Evolutionary conservation across 176 grass and related monocot species (phyloP).

Genomic region (Miscanthus lutarioriparius): DNA sequence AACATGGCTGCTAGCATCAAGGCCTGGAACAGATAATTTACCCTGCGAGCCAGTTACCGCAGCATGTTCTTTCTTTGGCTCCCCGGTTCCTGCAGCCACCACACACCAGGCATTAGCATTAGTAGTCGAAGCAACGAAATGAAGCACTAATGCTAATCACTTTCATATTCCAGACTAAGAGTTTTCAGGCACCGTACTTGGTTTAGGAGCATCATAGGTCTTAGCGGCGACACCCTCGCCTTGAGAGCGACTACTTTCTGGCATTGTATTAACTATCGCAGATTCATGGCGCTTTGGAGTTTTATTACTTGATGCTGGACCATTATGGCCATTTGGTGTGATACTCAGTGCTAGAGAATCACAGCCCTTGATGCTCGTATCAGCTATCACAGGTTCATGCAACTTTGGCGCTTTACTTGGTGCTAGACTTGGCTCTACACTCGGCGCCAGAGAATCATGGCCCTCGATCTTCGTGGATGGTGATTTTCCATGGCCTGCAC

Average conservation of each 20-base stretch:
- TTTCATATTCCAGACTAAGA: too few relatives aligned
- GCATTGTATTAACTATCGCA: neutral
- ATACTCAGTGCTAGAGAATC: conserved; percentile 38
- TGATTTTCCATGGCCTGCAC: conserved; percentile 22
- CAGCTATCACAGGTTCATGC: neutral
- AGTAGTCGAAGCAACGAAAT: neutral
- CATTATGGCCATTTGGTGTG: conserved; percentile 25
- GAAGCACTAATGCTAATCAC: neutral
- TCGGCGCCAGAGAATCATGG: conserved; percentile 12
- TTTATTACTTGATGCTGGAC: conserved; percentile 24
- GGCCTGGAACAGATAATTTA: neutral
- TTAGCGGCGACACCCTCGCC: neutral
- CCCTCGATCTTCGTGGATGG: neutral
- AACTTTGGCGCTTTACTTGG: neutral
- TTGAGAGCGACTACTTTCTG: neutral
- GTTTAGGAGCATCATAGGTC: conserved; percentile 5
- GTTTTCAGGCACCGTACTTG: conserved; percentile 10
- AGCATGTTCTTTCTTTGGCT: neutral
- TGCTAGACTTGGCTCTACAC: conserved; percentile 14
- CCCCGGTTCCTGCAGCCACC: conserved; percentile 21
- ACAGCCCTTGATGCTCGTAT: neutral
- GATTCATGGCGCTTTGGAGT: neutral
- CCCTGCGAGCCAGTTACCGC: neutral
- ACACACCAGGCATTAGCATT: neutral
- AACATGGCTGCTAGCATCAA: conserved; percentile 32